These are phyloP conservation scores for Yarrowia sp. DNA, from an alignment of 805 yeast species.

Conservation along the genomic window DNA sequence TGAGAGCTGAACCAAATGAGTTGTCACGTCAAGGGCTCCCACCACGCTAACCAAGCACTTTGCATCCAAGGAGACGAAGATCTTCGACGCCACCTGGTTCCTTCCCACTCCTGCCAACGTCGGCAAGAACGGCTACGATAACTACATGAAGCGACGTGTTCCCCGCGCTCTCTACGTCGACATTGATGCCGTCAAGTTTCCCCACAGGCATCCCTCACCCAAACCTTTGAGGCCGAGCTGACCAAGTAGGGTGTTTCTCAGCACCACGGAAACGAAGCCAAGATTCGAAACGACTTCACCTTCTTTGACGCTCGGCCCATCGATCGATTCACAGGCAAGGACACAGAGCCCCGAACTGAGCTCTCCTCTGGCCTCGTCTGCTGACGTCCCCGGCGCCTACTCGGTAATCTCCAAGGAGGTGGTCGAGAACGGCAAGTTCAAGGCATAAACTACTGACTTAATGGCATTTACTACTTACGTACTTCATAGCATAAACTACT, in stretches of 20 bases:
- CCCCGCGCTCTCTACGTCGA: conserved; percentile 73
- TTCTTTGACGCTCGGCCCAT: conserved; percentile 79
- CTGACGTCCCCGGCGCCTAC: conserved; percentile 74
- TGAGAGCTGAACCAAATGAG: too few relatives aligned
- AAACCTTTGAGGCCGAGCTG: conserved; percentile 52
- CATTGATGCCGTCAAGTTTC: conserved; percentile 70
- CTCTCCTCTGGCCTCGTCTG: conserved; percentile 88
- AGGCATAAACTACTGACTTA: too few relatives aligned
- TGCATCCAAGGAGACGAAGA: conserved; percentile 40
- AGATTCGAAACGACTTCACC: conserved; percentile 42
- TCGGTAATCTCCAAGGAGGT: conserved; percentile 67
- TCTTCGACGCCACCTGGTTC: conserved; percentile 91
- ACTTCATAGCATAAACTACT: too few relatives aligned
- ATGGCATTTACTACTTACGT: too few relatives aligned
- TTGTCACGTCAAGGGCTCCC: too few relatives aligned
- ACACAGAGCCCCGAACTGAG: conserved; percentile 87
- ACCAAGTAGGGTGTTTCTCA: conserved; percentile 37
- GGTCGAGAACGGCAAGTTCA: conserved; percentile 51
- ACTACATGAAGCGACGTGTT: conserved; percentile 58
- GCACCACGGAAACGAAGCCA: conserved; percentile 35
- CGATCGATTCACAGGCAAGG: conserved; percentile 72
- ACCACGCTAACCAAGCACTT: conserved; percentile 18
- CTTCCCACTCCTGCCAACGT: conserved; percentile 70
- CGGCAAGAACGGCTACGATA: conserved; percentile 48
- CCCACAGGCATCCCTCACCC: conserved; percentile 84